Base-by-base conservation (phyloP, 179 eudicot genomes). In the Drosera spatulata region DNA sequence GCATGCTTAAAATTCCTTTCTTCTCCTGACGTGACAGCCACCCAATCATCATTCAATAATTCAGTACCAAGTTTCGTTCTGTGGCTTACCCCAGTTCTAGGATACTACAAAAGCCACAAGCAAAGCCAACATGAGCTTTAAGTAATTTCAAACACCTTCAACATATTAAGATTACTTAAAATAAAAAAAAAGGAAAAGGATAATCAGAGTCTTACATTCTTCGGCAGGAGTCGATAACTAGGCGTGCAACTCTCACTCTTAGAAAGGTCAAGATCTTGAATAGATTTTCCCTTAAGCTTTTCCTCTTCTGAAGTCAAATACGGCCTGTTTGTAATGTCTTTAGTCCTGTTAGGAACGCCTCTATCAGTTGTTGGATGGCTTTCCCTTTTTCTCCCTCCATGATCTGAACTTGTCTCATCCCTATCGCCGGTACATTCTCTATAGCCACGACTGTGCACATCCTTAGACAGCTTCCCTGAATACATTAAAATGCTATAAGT, bases 1-100 rank as follows among this genome's bases (percentile, higher is more conserved):
- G 85, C 85, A 70, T 91, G 95, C 65, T 85, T 91, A 52, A 91
- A 91, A 55, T 95, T 85, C 75, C 85, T 85, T 68, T 87, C 95
- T 71, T 87, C 96, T 64, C 97, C 97, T 39, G 97, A 87, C 46
- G 97, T 87, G 62, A 87, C 95, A 61, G 95, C 87, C n/a, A 91
- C 97, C 97, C 96, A 91, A 74, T 85, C 77, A 63, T 91, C 97
- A 78, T 91, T 91, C 72, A 91, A 66, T 39, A 91, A 90, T 66
- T 81, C 75, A 59, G 81, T 77, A 65, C 94, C 97, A 67, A 87
- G 88, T 61, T 84, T 86, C 40, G 97, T 85, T 68, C 77, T 81
- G 57, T 87, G 88, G 76, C 97, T 91, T 39, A 85, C 97, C 73
- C 73, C 10, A 60, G 87, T 80, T 70, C 85, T 85, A 45, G 97